These are phyloP conservation scores for Leccinum rimulosum DNA, from an alignment of 768 basidiomycete genomes.

Conservation along the genomic window DNA sequence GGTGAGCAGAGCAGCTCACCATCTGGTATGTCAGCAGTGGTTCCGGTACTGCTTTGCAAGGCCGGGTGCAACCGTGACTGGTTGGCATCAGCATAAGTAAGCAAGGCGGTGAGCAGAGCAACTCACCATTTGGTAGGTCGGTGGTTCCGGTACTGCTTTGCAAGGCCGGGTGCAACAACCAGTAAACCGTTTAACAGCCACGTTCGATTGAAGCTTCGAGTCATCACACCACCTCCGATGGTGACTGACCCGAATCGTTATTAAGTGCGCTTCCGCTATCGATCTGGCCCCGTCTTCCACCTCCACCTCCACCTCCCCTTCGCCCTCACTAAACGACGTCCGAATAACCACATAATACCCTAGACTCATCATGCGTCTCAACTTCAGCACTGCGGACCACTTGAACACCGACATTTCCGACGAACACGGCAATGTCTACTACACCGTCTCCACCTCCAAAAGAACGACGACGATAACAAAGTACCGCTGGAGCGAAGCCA, in stretches of 20 bases:
- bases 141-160: too few relatives aligned
- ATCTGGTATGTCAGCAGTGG: too few relatives aligned
- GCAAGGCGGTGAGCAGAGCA: not conserved
- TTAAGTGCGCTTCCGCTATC: too few relatives aligned
- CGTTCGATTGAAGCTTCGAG: too few relatives aligned
- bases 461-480: slow-evolving; percentile 27
- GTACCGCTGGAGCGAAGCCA: slow-evolving; percentile 14
- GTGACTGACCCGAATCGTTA: too few relatives aligned
- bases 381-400: slow-evolving; percentile 17
- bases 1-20: too few relatives aligned
- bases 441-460: slow-evolving; percentile 20
- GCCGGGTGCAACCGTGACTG: too few relatives aligned
- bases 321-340: not conserved
- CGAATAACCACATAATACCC: not conserved
- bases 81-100: too few relatives aligned
- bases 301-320: not conserved
- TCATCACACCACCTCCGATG: too few relatives aligned
- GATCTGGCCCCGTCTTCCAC: not conserved
- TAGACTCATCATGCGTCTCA: slow-evolving; percentile 18
- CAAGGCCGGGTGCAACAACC: too few relatives aligned
- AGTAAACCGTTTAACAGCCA: too few relatives aligned
- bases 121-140: not conserved
- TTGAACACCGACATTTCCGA: slow-evolving; percentile 23
- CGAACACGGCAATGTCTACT: slow-evolving; percentile 17
- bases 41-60: too few relatives aligned